Conservation (phyloP, 805 yeast genomes). For the Sungouiozyma intestinalis region DNA sequence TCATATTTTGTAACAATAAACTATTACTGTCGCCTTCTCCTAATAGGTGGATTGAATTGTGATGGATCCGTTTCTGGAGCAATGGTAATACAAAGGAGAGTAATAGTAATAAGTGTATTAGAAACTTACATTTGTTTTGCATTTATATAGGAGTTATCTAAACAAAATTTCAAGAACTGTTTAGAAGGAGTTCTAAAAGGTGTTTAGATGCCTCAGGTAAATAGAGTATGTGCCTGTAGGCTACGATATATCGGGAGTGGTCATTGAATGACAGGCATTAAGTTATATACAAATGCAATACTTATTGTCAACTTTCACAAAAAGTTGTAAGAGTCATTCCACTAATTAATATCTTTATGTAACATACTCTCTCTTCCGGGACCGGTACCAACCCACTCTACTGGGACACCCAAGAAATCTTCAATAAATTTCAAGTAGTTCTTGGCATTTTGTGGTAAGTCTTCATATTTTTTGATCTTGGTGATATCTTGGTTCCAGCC, state of each 20-base stretch:
- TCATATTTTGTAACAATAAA: background rate
- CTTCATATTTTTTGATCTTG: conserved; percentile 52
- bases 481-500: conserved; percentile 92
- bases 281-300: too few relatives aligned
- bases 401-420: conserved; percentile 70
- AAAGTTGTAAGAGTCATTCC: too few relatives aligned
- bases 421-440: conserved; percentile 78
- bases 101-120: too few relatives aligned
- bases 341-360: conserved; percentile 33
- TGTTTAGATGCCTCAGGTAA: background rate
- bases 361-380: conserved; percentile 94
- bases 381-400: conserved; percentile 97
- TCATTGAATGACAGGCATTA: too few relatives aligned
- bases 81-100: too few relatives aligned
- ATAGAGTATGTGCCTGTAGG: background rate
- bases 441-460: conserved; percentile 81
- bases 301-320: too few relatives aligned
- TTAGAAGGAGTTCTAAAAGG: background rate
- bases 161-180: background rate
- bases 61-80: too few relatives aligned
- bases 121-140: background rate
- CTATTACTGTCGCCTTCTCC: background rate
- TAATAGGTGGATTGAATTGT: too few relatives aligned
- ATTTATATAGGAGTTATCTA: background rate
- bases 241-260: too few relatives aligned